Percentiles rank a stretch among this genome's conserved stretches.
phyloP scores from a whole-genome alignment of 108 stramenopile species.

The Skeletonema tropicum region DNA sequence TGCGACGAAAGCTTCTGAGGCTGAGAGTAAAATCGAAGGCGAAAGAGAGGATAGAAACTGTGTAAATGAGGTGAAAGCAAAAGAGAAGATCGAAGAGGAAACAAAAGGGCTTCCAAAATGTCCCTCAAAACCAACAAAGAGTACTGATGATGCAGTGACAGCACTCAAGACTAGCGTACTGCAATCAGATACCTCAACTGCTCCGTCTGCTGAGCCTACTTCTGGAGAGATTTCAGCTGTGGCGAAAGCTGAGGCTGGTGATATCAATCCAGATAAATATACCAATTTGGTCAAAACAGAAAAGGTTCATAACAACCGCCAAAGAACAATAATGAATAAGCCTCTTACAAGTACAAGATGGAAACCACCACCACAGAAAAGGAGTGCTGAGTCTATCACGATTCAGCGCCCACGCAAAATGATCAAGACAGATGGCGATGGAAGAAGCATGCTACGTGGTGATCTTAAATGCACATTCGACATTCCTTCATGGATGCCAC shows the following conservation, averaged over 20 bases:
- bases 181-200: neutral
- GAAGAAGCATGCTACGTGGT: neutral
- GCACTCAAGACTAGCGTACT: neutral
- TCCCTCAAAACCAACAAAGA: neutral
- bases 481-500: neutral
- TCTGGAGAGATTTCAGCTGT: no score
- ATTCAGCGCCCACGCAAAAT: neutral
- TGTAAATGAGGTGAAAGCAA: neutral
- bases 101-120: no score
- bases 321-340: no score
- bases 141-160: neutral
- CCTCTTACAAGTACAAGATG: neutral
- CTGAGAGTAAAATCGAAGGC: neutral
- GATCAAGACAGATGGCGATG: neutral
- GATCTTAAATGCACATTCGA: neutral
- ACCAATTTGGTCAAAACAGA: no score
- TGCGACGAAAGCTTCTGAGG: no score
- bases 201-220: no score
- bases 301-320: no score
- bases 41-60: neutral
- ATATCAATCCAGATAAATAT: no score
- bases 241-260: no score
- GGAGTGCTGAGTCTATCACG: neutral
- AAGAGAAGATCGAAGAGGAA: no score
- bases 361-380: neutral